phyloP scores from a whole-genome alignment of 345 rosid genomes.

The Citrus medica region DNA sequence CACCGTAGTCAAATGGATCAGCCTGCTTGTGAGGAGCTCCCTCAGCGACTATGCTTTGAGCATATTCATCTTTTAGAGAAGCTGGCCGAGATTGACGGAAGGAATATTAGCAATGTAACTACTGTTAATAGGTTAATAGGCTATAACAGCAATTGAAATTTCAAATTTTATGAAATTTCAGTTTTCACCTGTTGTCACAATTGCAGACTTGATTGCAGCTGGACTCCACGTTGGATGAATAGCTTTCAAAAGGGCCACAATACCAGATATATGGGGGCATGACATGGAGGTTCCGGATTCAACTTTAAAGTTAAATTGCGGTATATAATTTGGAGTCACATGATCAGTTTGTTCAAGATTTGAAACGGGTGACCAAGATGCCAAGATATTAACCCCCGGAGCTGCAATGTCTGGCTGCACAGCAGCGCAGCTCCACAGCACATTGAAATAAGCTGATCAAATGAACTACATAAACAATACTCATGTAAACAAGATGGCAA shows the following conservation, averaged over 20 bases:
- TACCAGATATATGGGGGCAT: slow-evolving; percentile 55
- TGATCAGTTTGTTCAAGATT: background rate
- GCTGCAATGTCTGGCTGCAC: slow-evolving; percentile 62
- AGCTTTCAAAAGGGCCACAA: slow-evolving; percentile 47
- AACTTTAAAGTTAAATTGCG: slow-evolving; percentile 28
- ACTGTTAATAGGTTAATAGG: background rate
- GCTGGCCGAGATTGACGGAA: slow-evolving; percentile 29
- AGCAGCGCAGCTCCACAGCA: slow-evolving; percentile 26
- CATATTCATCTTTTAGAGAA: slow-evolving; percentile 39
- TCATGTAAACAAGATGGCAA: background rate
- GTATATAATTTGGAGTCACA: background rate
- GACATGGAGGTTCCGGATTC: slow-evolving; percentile 67
- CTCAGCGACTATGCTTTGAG: slow-evolving; percentile 40
- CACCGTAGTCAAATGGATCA: slow-evolving; percentile 66
- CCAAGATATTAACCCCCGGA: slow-evolving; percentile 59
- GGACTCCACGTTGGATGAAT: slow-evolving; percentile 55
- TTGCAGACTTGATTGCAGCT: slow-evolving; percentile 53
- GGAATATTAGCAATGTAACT: background rate
- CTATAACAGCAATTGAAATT: background rate
- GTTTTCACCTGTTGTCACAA: slow-evolving; percentile 45
- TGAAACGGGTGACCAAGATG: slow-evolving; percentile 54
- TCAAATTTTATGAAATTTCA: background rate
- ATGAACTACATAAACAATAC: background rate
- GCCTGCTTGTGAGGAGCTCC: slow-evolving; percentile 60
- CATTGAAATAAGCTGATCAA: background rate